Percentiles rank a stretch among this genome's conserved stretches.
These are phyloP conservation scores for Arabidopsis lyrata DNA, from an alignment of 441 rosid genomes.

Conservation along the genomic window DNA sequence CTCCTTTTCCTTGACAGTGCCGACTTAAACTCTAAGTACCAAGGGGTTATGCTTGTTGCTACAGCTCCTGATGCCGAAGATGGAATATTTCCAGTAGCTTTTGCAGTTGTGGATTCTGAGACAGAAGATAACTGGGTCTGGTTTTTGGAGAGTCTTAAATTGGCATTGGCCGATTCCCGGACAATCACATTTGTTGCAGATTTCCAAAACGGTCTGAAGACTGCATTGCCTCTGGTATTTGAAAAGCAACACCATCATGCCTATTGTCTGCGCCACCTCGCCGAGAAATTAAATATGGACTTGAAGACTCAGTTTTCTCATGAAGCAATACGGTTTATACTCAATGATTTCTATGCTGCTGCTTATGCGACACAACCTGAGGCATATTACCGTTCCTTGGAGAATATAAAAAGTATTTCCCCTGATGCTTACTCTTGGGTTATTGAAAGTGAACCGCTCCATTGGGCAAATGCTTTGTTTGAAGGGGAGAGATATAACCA, in stretches of 20 bases:
- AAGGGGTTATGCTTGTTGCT: slow-evolving; percentile 66
- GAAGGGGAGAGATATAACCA: slow-evolving; percentile 74
- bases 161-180: slow-evolving; percentile 53
- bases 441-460: slow-evolving; percentile 70
- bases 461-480: slow-evolving; percentile 77
- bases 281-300: slow-evolving; percentile 66
- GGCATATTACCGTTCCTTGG: slow-evolving; percentile 56
- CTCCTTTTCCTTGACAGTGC: slow-evolving; percentile 68
- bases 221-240: slow-evolving; percentile 60
- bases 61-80: slow-evolving; percentile 76
- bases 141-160: slow-evolving; percentile 65
- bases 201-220: slow-evolving; percentile 65
- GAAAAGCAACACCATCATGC: slow-evolving; percentile 62
- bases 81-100: slow-evolving; percentile 71
- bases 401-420: slow-evolving; percentile 68
- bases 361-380: slow-evolving; percentile 62
- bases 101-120: slow-evolving; percentile 76
- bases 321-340: slow-evolving; percentile 70
- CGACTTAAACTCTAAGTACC: slow-evolving; percentile 68
- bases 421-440: slow-evolving; percentile 77
- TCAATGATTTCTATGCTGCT: slow-evolving; percentile 68
- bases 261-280: slow-evolving; percentile 72
- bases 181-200: slow-evolving; percentile 74
- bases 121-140: slow-evolving; percentile 77
- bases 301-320: slow-evolving; percentile 72